phyloP scores from a whole-genome alignment of 2,329 filamentous ascomycete genomes.

The Phoma sp. region DNA sequence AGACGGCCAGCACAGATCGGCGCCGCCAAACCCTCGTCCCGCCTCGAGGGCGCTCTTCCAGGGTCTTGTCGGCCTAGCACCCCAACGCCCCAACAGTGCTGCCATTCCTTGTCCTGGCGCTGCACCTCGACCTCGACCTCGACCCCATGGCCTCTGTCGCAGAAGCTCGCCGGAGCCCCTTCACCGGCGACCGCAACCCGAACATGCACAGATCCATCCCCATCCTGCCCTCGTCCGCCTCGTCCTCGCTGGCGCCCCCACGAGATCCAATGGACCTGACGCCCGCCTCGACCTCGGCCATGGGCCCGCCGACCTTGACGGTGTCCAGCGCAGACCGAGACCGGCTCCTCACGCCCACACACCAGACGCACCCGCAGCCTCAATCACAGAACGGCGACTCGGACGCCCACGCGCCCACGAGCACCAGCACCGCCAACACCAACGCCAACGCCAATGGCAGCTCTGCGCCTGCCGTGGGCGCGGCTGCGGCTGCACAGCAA shows the following conservation, averaged over 20 bases:
- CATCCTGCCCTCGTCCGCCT: constrained; percentile 57
- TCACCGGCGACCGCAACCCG: constrained; percentile 52
- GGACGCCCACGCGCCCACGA: no score
- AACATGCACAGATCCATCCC: constrained; percentile 59
- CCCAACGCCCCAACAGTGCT: constrained; percentile 20
- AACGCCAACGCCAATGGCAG: constrained; percentile 45
- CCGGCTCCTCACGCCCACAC: constrained; percentile 41
- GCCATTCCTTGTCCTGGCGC: constrained; percentile 7
- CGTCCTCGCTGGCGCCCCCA: constrained; percentile 50
- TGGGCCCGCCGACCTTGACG: constrained; percentile 57
- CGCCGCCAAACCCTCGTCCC: constrained; percentile 9
- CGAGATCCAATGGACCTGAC: constrained; percentile 64
- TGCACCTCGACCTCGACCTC: constrained; percentile 28
- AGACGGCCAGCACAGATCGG: constrained; percentile 1
- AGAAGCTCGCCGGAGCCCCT: constrained; percentile 55
- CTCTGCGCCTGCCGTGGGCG: constrained; percentile 57
- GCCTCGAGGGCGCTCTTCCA: constrained; percentile 1
- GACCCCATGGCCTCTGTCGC: constrained; percentile 53
- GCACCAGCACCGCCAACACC: no score
- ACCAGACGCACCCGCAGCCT: constrained; percentile 15
- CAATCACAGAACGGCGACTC: constrained; percentile 33
- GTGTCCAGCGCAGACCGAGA: constrained; percentile 60
- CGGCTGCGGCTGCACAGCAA: constrained; percentile 80
- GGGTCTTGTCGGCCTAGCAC: constrained; percentile 8
- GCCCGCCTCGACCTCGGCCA: constrained; percentile 52